Evolutionary conservation across 768 basidiomycete genomes (phyloP), one percentile per base, ranked within the genome.

Genomic region (Clitopilus hobsonii): DNA sequence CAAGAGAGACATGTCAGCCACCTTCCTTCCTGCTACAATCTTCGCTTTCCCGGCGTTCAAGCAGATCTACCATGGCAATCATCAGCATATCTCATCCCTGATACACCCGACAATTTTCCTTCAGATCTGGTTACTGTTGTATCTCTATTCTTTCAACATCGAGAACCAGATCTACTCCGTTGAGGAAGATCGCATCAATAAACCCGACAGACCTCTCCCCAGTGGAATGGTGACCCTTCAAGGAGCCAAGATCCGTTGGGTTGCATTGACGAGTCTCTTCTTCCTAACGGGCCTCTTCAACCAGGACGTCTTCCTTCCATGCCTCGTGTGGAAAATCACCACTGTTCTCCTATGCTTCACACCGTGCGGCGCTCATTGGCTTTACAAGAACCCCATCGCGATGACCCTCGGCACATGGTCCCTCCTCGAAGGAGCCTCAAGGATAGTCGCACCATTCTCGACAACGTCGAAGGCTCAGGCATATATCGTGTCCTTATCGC

Each of bases 181-280:
- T 26, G 59, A 57, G 6, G 64, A 65, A 45, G 64, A 65, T 47
- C 52, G 54, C 28, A 52, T 64, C 20, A 61, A 65, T 53, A 65
- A 65, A 54, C 64, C 64, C 0, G 59, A 63, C 45, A 20, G 64
- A 38, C 63, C 64, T 2, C 55, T 65, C 23, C 57, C 60, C 2
- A 62, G 61, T 3, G 64, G 61, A 10, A 55, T 54, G 32, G 56
- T 65, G 41, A 63, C 60, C 5, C 20, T 60, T 26, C 26, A 41
- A n/a, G 58, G 54, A 0, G 61, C 63, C 10, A 61, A 59, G 53
- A 16, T 8, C 16, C 57, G 62, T 3, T 61, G 60, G 56, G 45
- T 36, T 1, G n/a, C 60, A 8, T 51, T 49, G 5, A 32, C 56
- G 6, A 28, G 32, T 13, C 30, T 24, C 10, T 62, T 60, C 51